Evolutionary conservation across 495 filamentous ascomycete genomes (phyloP), one percentile per base, ranked within the genome.

Genomic region (Neurospora tetrasperma): DNA sequence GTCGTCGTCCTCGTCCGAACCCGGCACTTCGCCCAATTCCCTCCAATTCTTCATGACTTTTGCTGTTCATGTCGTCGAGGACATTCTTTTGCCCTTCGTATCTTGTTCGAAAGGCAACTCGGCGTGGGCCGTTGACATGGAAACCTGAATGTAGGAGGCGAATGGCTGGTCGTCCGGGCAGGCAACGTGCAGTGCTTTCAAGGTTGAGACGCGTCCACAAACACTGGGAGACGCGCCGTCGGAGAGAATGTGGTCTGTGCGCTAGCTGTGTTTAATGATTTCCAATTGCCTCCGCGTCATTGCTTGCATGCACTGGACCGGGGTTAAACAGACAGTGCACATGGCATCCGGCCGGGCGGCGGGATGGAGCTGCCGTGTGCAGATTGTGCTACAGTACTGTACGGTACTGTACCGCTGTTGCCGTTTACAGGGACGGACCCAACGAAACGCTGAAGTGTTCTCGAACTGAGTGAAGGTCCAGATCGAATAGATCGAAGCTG

Each of bases 1-100:
- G 66, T 84, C 80, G 77, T 86, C 84, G 72, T 86, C 86, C 73
- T 88, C 86, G 76, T 89, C 86, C 80, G 87, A 88, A 76, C 87
- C 87, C 74, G 86, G 85, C 70, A 89, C 85, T 79, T 84, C 85
- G 76, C 87, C 86, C 78, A 84, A 80, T 82, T 86, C 84, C 83
- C 84, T 88, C 87, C 87, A 89, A 77, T 80, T 82, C 75, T 78
- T 86, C 87, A 88, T 88, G 75, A 73, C 72, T 70, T 75, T 74
- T 44, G 69, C 59, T 74, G 39, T 42, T 74, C 76, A 82, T 82
- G 54, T 78, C 77, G 74, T 69, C 23, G 70, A 35, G 41, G 16
- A 71, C 70, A 75, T 78, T 78, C 35, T 68, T 78, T 42, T 73
- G 74, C 4, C 70, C 27, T 69, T 76, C 74, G 79, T 75, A 9